Evolutionary conservation across 1,284 basidiomycete species (phyloP).

Genomic region (Apiotrichum siamense): DNA sequence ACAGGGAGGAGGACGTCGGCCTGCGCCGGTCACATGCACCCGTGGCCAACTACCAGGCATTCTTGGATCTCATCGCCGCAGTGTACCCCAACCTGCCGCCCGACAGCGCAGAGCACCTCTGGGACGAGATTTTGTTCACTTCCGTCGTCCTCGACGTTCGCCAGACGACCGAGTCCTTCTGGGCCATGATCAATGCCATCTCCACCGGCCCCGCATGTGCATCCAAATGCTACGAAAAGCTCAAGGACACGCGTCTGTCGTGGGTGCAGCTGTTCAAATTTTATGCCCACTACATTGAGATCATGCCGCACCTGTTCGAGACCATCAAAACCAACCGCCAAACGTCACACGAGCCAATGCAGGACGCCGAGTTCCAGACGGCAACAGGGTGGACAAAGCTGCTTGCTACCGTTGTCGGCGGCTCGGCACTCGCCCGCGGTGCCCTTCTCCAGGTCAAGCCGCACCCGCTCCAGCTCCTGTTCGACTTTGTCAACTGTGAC

Average conservation of each 20-base stretch:
- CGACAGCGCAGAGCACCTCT: conserved; percentile 74
- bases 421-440: conserved; percentile 52
- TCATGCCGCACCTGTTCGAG: conserved; percentile 39
- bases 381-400: conserved; percentile 49
- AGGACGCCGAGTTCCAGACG: conserved; percentile 28
- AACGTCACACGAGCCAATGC: conserved; percentile 26
- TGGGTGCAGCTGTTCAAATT: conserved; percentile 36
- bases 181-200: conserved; percentile 81
- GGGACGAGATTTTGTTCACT: conserved; percentile 70
- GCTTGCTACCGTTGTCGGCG: conserved; percentile 68
- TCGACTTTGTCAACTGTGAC: conserved; percentile 70
- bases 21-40: conserved; percentile 52
- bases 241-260: conserved; percentile 35
- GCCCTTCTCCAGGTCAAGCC: conserved; percentile 62
- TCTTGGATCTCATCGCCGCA: conserved; percentile 75
- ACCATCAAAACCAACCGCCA: conserved; percentile 29
- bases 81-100: conserved; percentile 67
- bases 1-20: conserved; percentile 74
- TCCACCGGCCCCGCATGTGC: conserved; percentile 77
- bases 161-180: conserved; percentile 66
- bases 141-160: conserved; percentile 77
- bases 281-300: conserved; percentile 37
- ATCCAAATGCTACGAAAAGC: conserved; percentile 33
- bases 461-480: conserved; percentile 69
- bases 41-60: conserved; percentile 63